Conservation (phyloP, 192 early-diverging fungal species). For the Kappamyces sp. region DNA sequence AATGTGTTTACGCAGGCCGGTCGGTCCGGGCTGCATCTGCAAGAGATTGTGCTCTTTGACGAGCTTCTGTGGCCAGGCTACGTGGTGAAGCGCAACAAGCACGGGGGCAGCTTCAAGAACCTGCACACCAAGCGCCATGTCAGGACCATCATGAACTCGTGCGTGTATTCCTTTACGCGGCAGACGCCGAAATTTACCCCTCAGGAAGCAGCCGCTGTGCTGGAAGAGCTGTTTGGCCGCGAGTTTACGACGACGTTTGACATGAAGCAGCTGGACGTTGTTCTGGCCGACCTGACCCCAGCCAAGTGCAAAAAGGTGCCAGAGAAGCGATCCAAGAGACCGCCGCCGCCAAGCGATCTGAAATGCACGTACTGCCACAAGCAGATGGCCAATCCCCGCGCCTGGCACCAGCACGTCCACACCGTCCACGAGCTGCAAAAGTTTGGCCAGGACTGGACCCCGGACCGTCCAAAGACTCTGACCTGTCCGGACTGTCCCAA, state of each 20-base stretch:
- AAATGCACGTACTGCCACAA: constrained; percentile 43
- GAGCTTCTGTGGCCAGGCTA: constrained; percentile 45
- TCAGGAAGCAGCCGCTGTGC: neutral
- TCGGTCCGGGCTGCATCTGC: constrained; percentile 26
- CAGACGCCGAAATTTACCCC: neutral
- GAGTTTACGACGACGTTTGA: constrained; percentile 13
- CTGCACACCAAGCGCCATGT: constrained; percentile 33
- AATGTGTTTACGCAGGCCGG: constrained; percentile 35
- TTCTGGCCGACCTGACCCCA: constrained; percentile 1
- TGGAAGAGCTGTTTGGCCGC: constrained; percentile 11
- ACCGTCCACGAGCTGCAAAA: constrained; percentile 44
- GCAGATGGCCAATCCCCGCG: constrained; percentile 29
- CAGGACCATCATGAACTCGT: constrained; percentile 39
- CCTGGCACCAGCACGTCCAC: constrained; percentile 42
- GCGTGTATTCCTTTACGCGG: constrained; percentile 32
- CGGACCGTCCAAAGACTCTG: constrained; percentile 18
- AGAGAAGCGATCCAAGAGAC: constrained; percentile 3
- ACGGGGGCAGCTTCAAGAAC: constrained; percentile 51
- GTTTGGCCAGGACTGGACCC: constrained; percentile 38
- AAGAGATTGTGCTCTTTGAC: constrained; percentile 28
- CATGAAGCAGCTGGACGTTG: constrained; percentile 2
- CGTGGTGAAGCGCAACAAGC: constrained; percentile 47
- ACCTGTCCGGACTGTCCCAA: constrained; percentile 32
- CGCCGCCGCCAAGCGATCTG: constrained; percentile 20
- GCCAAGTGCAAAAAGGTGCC: constrained; percentile 1